phyloP scores from a whole-genome alignment of 208 protist species.

The Leishmania turanica region DNA sequence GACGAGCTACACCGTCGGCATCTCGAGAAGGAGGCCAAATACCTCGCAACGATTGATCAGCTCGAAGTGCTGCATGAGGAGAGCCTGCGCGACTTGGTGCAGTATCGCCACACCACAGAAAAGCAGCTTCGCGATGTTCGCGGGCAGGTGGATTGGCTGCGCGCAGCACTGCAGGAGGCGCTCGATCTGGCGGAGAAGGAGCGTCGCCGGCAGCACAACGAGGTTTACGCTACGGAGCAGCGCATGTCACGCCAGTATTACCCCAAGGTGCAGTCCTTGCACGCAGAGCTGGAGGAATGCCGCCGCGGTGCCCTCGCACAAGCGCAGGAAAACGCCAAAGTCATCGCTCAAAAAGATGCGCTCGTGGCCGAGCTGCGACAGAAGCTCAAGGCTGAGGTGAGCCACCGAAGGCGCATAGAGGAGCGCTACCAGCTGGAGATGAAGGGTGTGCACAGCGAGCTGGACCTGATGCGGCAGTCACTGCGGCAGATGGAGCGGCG shows the following conservation, averaged over 20 bases:
- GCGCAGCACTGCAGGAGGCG: slow-evolving; percentile 37
- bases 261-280: slow-evolving; percentile 39
- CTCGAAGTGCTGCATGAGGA: slow-evolving; percentile 60
- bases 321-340: slow-evolving; percentile 17
- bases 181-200: slow-evolving; percentile 36
- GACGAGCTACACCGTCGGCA: slow-evolving; percentile 34
- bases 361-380: slow-evolving; percentile 23
- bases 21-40: slow-evolving; percentile 30
- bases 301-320: slow-evolving; percentile 12
- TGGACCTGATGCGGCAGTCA: slow-evolving; percentile 77
- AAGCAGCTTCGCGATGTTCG: slow-evolving; percentile 42
- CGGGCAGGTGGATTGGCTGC: slow-evolving; percentile 52
- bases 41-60: slow-evolving; percentile 43
- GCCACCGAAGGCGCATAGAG: slow-evolving; percentile 36
- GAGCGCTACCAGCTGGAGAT: slow-evolving; percentile 64
- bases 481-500: slow-evolving; percentile 78
- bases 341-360: slow-evolving; percentile 20
- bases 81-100: slow-evolving; percentile 56
- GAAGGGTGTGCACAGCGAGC: slow-evolving; percentile 73
- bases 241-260: slow-evolving; percentile 33
- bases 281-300: slow-evolving; percentile 32
- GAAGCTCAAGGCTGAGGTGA: slow-evolving; percentile 28
- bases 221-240: slow-evolving; percentile 27
- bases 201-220: slow-evolving; percentile 40
- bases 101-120: slow-evolving; percentile 52